These are phyloP conservation scores for Colletotrichum tamarilloi DNA, from an alignment of 2,329 filamentous ascomycete genomes.

Conservation along the genomic window DNA sequence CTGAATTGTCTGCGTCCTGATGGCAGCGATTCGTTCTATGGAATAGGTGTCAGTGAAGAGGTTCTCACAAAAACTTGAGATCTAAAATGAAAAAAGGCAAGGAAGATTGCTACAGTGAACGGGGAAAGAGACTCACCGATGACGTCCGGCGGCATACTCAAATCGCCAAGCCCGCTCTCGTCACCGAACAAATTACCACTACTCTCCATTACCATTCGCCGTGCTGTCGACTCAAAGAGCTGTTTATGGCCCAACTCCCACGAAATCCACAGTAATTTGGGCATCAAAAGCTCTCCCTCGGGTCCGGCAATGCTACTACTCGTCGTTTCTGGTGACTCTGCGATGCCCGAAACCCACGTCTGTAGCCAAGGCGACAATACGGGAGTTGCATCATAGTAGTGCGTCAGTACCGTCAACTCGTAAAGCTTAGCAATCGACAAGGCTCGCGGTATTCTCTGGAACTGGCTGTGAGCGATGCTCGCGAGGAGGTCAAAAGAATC, in stretches of 20 bases:
- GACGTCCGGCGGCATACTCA: constrained; percentile 38
- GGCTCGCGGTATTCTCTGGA: constrained; percentile 39
- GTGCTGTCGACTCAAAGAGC: constrained; percentile 38
- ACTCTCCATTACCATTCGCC: constrained; percentile 41
- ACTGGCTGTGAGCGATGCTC: constrained; percentile 45
- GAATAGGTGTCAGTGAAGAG: not conserved
- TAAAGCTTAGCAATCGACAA: constrained; percentile 42
- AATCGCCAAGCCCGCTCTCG: constrained; percentile 3
- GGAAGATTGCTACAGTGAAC: no score
- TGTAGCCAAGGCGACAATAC: constrained; percentile 42
- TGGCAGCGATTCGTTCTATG: constrained; percentile 35
- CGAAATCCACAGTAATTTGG: constrained; percentile 45
- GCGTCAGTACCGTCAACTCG: constrained; percentile 42
- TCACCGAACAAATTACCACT: constrained; percentile 22
- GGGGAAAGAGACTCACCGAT: constrained; percentile 34
- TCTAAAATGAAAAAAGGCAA: not conserved
- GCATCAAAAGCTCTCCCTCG: constrained; percentile 22
- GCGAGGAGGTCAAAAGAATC: constrained; percentile 43
- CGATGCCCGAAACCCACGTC: constrained; percentile 36
- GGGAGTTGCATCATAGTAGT: constrained; percentile 45
- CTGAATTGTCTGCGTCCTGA: constrained; percentile 41
- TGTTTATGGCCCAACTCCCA: constrained; percentile 45
- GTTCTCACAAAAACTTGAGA: not conserved
- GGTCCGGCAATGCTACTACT: not conserved
- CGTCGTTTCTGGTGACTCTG: constrained; percentile 32